These are phyloP conservation scores for Daedaleopsis sinensis DNA, from an alignment of 768 basidiomycete genomes.

Conservation along the genomic window DNA sequence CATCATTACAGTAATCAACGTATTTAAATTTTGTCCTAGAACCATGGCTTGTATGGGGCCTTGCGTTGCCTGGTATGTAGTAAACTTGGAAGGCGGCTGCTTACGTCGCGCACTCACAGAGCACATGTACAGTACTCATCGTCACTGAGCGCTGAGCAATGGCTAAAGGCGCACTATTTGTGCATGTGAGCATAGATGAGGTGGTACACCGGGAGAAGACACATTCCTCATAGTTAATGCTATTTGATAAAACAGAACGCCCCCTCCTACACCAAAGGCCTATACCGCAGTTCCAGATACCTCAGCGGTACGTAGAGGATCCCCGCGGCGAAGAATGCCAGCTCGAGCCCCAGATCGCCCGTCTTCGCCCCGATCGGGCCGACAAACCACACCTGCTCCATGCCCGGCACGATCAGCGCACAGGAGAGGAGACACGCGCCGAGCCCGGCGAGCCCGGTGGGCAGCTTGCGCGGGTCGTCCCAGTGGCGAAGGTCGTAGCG, in stretches of 20 bases:
- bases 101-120: too few relatives aligned
- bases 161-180: too few relatives aligned
- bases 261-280: slow-evolving; percentile 22
- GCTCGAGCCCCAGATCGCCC: slow-evolving; percentile 75
- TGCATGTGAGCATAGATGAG: too few relatives aligned
- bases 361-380: slow-evolving; percentile 66
- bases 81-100: too few relatives aligned
- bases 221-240: neutral
- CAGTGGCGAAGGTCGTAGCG: slow-evolving; percentile 55
- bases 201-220: too few relatives aligned
- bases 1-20: too few relatives aligned
- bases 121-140: too few relatives aligned
- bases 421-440: slow-evolving; percentile 52
- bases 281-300: slow-evolving; percentile 33
- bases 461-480: slow-evolving; percentile 56
- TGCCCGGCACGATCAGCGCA: slow-evolving; percentile 62
- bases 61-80: too few relatives aligned
- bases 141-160: too few relatives aligned
- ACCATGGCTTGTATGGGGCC: too few relatives aligned
- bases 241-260: neutral
- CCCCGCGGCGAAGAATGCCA: slow-evolving; percentile 53
- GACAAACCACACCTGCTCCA: slow-evolving; percentile 71
- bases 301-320: slow-evolving; percentile 60
- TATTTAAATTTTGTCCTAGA: too few relatives aligned
- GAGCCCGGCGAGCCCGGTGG: slow-evolving; percentile 65